These are phyloP conservation scores for Gaeumannomyces tritici DNA, from an alignment of 2,329 filamentous ascomycete genomes.

Conservation along the genomic window DNA sequence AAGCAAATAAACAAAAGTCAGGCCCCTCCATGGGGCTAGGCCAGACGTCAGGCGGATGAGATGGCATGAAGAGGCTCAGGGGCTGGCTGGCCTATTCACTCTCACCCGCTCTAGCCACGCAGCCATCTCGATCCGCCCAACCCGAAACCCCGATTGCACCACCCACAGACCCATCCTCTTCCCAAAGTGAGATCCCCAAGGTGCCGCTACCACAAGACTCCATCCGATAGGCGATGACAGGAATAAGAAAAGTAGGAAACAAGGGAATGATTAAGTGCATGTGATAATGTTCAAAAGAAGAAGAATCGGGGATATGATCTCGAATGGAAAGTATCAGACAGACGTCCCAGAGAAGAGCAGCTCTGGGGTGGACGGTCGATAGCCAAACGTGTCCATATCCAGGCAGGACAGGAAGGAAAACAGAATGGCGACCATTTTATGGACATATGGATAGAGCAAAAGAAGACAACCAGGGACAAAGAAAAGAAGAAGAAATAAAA, in stretches of 20 bases:
- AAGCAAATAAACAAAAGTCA: not conserved
- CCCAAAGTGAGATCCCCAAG: not conserved
- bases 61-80: not conserved
- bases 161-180: not conserved
- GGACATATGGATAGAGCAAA: slow-evolving; percentile 2
- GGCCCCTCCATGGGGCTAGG: slow-evolving; percentile 1
- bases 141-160: not conserved
- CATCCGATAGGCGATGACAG: not conserved
- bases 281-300: not conserved
- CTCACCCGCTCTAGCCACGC: too few relatives aligned
- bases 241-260: not conserved
- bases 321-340: not conserved
- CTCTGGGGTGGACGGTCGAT: not conserved
- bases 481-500: slow-evolving; percentile 11
- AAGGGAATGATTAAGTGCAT: not conserved
- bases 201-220: not conserved
- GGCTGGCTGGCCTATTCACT: not conserved
- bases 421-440: not conserved
- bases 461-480: too few relatives aligned
- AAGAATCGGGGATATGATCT: not conserved
- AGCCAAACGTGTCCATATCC: not conserved
- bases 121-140: not conserved
- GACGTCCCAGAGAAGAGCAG: not conserved
- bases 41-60: not conserved
- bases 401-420: not conserved